These are phyloP conservation scores for Sclerotinia subarctica DNA, from an alignment of 2,329 filamentous ascomycete species.

Conservation along the genomic window DNA sequence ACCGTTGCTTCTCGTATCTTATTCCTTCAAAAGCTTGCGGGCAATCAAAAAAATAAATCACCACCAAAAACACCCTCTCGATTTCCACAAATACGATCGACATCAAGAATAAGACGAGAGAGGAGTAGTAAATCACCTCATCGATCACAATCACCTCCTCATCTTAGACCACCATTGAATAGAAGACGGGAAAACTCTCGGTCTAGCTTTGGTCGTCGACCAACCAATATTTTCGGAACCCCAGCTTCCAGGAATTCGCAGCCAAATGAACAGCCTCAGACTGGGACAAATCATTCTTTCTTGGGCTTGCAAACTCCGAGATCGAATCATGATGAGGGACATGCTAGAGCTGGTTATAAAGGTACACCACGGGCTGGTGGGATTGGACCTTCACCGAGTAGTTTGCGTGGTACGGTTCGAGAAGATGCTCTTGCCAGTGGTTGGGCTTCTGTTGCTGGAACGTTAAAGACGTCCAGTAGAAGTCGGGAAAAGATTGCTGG, in stretches of 20 bases:
- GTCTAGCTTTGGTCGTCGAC: conserved; percentile 38
- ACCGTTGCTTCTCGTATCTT: conserved; percentile 40
- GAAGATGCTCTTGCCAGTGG: conserved; percentile 23
- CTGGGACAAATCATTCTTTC: conserved; percentile 36
- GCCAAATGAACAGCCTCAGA: conserved; percentile 31
- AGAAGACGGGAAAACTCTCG: conserved; percentile 29
- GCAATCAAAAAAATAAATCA: conserved; percentile 4
- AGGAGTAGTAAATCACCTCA: neutral
- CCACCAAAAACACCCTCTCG: conserved; percentile 22
- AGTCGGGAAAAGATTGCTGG: neutral
- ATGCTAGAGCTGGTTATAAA: conserved; percentile 25
- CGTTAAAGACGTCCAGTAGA: neutral
- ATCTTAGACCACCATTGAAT: conserved; percentile 31
- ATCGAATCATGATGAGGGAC: conserved; percentile 32
- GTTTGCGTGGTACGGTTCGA: conserved; percentile 17
- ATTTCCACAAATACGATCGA: conserved; percentile 24
- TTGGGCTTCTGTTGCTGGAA: conserved; percentile 12
- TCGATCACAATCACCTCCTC: neutral
- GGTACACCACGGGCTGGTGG: conserved; percentile 24
- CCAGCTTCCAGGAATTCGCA: conserved; percentile 33
- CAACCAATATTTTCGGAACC: conserved; percentile 28
- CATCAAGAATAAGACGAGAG: neutral
- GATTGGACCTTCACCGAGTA: conserved; percentile 13
- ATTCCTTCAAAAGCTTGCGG: conserved; percentile 36
- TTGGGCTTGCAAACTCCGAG: conserved; percentile 31